A percentile compares a stretch with the other conserved stretches of the same genome.
phyloP scores from a whole-genome alignment of 2,329 filamentous ascomycete genomes.

The Plenodomus tracheiphilus region DNA sequence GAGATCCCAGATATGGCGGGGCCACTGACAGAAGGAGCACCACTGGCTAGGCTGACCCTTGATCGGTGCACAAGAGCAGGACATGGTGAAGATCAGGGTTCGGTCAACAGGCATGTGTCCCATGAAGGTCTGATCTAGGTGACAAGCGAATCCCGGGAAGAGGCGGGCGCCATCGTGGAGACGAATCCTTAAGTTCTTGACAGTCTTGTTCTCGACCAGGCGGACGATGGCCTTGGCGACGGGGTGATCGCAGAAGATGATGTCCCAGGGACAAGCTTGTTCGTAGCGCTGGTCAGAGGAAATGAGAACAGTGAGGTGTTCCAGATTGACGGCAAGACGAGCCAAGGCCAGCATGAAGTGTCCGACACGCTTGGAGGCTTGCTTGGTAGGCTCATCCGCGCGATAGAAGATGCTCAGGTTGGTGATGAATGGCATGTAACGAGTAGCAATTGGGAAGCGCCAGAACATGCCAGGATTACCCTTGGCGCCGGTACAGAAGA shows the following conservation, averaged over 20 bases:
- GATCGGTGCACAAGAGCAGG: constrained; percentile 11
- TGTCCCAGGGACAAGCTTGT: constrained; percentile 13
- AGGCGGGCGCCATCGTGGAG: constrained; percentile 17
- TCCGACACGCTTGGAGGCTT: constrained; percentile 9
- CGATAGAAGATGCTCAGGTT: constrained; percentile 19
- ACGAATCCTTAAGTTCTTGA: constrained; percentile 14
- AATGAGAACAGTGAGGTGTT: constrained; percentile 10
- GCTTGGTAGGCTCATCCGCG: constrained; percentile 9
- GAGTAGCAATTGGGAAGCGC: constrained; percentile 16
- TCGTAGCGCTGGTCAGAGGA: constrained; percentile 15
- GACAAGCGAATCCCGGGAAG: constrained; percentile 6
- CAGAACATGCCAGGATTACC: constrained; percentile 15
- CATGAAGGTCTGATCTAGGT: constrained; percentile 11
- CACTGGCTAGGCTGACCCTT: too few relatives aligned
- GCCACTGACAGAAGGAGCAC: not conserved
- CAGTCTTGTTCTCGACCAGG: constrained; percentile 6
- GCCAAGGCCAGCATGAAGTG: constrained; percentile 17
- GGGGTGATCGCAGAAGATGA: constrained; percentile 18
- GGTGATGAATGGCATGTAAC: constrained; percentile 13
- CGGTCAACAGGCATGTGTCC: not conserved
- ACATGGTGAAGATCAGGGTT: constrained; percentile 13
- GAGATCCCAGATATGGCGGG: too few relatives aligned
- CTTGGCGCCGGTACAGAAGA: constrained; percentile 18
- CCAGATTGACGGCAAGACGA: constrained; percentile 9
- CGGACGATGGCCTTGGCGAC: constrained; percentile 10